These are phyloP conservation scores for Dendrocalamus latiflorus DNA, from an alignment of 202 grass and related monocot genomes.

Conservation along the genomic window DNA sequence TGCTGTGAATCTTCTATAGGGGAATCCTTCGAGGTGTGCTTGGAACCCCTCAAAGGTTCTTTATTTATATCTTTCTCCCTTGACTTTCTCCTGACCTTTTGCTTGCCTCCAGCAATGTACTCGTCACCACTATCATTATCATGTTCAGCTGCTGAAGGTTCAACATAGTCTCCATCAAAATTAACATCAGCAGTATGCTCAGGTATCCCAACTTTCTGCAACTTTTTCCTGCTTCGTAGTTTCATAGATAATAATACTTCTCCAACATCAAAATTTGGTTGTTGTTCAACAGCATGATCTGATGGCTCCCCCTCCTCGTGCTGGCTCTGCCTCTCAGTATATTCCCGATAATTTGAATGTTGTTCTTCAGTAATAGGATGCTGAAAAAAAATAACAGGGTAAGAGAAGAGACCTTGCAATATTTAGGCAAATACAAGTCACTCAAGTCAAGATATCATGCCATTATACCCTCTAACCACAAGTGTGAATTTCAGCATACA, in stretches of 20 bases:
- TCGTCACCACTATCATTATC: slow-evolving; percentile 36
- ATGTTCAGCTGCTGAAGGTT: slow-evolving; percentile 24
- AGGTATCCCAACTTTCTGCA: slow-evolving; percentile 17
- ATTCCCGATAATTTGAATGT: slow-evolving; percentile 14
- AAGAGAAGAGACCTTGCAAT: slow-evolving; percentile 11
- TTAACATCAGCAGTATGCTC: slow-evolving; percentile 24
- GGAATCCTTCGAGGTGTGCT: slow-evolving; percentile 19
- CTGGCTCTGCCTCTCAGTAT: background rate
- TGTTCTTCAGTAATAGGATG: slow-evolving; percentile 17
- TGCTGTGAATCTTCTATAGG: slow-evolving; percentile 24
- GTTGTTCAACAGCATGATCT: slow-evolving; percentile 34
- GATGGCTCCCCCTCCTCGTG: slow-evolving; percentile 14
- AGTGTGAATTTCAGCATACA: background rate
- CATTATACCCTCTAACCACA: background rate
- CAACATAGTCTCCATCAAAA: slow-evolving; percentile 29
- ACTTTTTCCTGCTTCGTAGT: slow-evolving; percentile 27
- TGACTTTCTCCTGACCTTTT: slow-evolving; percentile 34
- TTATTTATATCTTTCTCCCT: slow-evolving; percentile 27
- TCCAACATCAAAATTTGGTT: slow-evolving; percentile 13
- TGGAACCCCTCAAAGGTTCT: slow-evolving; percentile 7
- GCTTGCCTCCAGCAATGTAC: slow-evolving; percentile 37
- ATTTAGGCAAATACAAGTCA: background rate
- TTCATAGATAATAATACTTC: slow-evolving; percentile 23
- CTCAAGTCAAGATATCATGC: background rate
- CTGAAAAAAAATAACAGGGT: background rate